Conservation (phyloP, 495 filamentous ascomycete species). For the Annulohypoxylon stygium region DNA sequence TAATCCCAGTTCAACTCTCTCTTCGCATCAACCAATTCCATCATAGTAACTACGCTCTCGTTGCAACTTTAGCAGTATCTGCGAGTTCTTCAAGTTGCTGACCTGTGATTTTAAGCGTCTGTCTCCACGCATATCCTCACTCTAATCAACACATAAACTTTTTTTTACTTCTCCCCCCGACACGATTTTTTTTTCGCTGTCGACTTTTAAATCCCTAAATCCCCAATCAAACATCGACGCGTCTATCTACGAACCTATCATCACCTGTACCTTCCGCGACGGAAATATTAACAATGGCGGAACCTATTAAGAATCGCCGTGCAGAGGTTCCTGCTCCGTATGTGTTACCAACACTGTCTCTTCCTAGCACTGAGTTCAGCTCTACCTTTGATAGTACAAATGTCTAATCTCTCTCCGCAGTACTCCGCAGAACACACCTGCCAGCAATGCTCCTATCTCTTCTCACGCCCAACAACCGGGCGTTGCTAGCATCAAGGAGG, state of each 20-base stretch:
- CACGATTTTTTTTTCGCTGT: constrained; percentile 26
- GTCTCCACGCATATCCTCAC: constrained; percentile 33
- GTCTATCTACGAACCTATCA: constrained; percentile 23
- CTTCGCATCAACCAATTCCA: constrained; percentile 35
- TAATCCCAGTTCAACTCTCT: constrained; percentile 43
- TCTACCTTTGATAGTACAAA: constrained; percentile 48
- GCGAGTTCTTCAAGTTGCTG: constrained; percentile 21
- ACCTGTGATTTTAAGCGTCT: constrained; percentile 36
- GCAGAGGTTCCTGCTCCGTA: constrained; percentile 51
- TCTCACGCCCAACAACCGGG: constrained; percentile 97
- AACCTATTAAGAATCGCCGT: constrained; percentile 54
- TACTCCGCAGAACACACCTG: constrained; percentile 96
- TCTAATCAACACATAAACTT: constrained; percentile 29
- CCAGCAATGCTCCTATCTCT: constrained; percentile 94
- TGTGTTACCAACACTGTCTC: constrained; percentile 25
- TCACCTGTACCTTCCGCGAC: constrained; percentile 18
- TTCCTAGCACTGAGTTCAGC: neutral
- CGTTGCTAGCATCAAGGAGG: constrained; percentile 96
- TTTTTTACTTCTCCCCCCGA: constrained; percentile 26
- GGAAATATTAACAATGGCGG: constrained; percentile 49
- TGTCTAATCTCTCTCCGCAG: constrained; percentile 59
- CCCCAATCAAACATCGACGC: constrained; percentile 23
- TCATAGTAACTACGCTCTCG: constrained; percentile 18
- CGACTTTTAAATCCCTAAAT: constrained; percentile 32
- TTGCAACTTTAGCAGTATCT: constrained; percentile 22